Conservation (phyloP, 345 rosid genomes). For the Passiflora organensis region DNA sequence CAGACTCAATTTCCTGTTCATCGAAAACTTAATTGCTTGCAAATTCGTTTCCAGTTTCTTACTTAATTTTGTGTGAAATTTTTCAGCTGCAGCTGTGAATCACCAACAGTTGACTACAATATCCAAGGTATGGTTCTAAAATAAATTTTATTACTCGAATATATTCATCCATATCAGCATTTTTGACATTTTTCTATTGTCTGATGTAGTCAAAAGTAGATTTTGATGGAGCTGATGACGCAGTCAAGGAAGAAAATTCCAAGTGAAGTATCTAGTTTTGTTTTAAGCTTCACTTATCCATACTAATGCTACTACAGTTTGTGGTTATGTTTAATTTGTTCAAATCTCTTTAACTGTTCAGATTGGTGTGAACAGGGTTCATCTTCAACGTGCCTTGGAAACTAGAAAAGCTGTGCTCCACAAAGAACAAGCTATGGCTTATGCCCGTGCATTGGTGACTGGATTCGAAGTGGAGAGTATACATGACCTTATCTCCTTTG, state of each 20-base stretch:
- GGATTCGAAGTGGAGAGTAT: constrained; percentile 71
- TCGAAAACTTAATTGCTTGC: too few relatives aligned
- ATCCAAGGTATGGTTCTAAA: constrained; percentile 46
- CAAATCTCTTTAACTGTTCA: constrained; percentile 14
- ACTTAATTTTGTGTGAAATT: constrained; percentile 14
- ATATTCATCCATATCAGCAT: too few relatives aligned
- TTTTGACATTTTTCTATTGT: too few relatives aligned
- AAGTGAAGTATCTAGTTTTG: constrained; percentile 42
- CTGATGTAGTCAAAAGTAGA: constrained; percentile 38
- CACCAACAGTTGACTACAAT: constrained; percentile 38
- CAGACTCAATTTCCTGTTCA: too few relatives aligned
- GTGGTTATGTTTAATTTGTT: constrained; percentile 5
- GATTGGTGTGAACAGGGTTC: constrained; percentile 53
- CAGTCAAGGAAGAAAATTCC: constrained; percentile 63
- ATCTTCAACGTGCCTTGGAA: constrained; percentile 78
- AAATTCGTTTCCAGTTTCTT: too few relatives aligned
- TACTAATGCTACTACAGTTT: constrained; percentile 4
- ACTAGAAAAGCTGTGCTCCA: constrained; percentile 69
- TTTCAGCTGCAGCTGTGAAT: constrained; percentile 37
- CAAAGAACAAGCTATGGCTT: constrained; percentile 99
- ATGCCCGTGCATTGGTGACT: constrained; percentile 85
- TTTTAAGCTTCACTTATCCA: not conserved
- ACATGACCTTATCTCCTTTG: constrained; percentile 71
- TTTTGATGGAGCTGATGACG: constrained; percentile 35
- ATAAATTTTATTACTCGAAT: too few relatives aligned